phyloP scores from a whole-genome alignment of 2,329 filamentous ascomycete genomes.

The Botrytis cinerea region DNA sequence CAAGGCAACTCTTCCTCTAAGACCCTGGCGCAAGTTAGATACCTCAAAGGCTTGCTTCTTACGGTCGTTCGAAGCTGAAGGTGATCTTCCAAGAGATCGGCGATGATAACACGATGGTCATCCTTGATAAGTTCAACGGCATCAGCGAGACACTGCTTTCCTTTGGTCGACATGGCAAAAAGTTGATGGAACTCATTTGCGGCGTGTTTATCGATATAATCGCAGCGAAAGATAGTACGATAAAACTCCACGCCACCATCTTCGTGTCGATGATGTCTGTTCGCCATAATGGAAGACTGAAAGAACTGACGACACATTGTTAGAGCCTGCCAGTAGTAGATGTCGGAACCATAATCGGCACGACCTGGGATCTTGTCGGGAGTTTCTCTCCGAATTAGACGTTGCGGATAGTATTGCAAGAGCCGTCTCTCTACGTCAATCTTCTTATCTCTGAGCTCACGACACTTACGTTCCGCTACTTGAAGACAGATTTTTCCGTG shows the following conservation, averaged over 20 bases:
- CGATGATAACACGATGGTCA: slow-evolving; percentile 16
- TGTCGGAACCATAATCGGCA: slow-evolving; percentile 36
- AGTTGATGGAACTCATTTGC: slow-evolving; percentile 17
- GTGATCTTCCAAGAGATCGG: slow-evolving; percentile 17
- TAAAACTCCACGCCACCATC: slow-evolving; percentile 39
- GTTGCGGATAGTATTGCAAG: slow-evolving; percentile 32
- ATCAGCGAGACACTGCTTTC: slow-evolving; percentile 19
- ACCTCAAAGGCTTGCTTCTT: slow-evolving; percentile 15
- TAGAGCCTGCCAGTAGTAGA: slow-evolving; percentile 38
- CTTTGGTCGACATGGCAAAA: slow-evolving; percentile 24
- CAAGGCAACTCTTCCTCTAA: slow-evolving; percentile 63
- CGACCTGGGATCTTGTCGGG: slow-evolving; percentile 31
- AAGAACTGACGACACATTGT: slow-evolving; percentile 35
- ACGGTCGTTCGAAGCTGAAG: not conserved
- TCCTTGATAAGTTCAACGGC: slow-evolving; percentile 22
- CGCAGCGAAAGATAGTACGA: slow-evolving; percentile 29
- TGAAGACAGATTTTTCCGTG: slow-evolving; percentile 25
- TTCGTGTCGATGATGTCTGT: slow-evolving; percentile 30
- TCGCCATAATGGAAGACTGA: slow-evolving; percentile 24
- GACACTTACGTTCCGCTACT: slow-evolving; percentile 31
- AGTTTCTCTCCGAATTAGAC: slow-evolving; percentile 31
- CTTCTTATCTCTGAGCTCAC: slow-evolving; percentile 34
- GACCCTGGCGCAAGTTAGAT: slow-evolving; percentile 43
- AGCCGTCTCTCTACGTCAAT: slow-evolving; percentile 32
- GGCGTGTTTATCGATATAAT: slow-evolving; percentile 27